A percentile compares a stretch with the other conserved stretches of the same genome.
Conservation (phyloP, 2,329 filamentous ascomycete species). For the Davidsoniella neocaledoniae region DNA sequence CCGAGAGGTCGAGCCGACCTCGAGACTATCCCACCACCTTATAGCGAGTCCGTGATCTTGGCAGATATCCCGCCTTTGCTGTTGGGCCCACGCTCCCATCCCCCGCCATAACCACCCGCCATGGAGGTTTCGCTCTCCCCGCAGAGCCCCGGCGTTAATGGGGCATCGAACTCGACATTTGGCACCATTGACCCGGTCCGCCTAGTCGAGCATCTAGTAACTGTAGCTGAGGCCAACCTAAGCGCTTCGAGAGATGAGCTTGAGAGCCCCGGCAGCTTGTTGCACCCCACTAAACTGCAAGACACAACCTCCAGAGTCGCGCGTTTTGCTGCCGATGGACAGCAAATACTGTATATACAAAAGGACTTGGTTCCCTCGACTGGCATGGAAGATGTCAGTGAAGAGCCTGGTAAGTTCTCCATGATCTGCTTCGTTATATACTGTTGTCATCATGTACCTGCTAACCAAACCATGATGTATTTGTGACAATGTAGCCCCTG, state of each 20-base stretch:
- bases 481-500: constrained; percentile 20
- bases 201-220: constrained; percentile 54
- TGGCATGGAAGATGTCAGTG: constrained; percentile 31
- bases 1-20: too few species aligned
- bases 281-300: constrained; percentile 52
- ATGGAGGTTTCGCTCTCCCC: constrained; percentile 37
- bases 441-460: not conserved
- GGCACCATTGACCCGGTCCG: constrained; percentile 47
- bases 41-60: too few species aligned
- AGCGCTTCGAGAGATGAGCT: constrained; percentile 65
- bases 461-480: not conserved
- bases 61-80: not conserved
- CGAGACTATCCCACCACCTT: too few species aligned
- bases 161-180: constrained; percentile 29
- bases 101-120: constrained; percentile 15
- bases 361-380: constrained; percentile 53
- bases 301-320: constrained; percentile 79
- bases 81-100: not conserved
- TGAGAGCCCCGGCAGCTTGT: constrained; percentile 62
- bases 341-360: constrained; percentile 78
- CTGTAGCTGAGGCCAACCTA: constrained; percentile 55
- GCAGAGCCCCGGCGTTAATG: constrained; percentile 29
- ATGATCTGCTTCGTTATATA: too few species aligned
- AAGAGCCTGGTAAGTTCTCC: constrained; percentile 25
- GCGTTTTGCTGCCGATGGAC: constrained; percentile 76